Base-by-base conservation (phyloP, 2,329 filamentous ascomycete species). In the Ramichloridium luteum region DNA sequence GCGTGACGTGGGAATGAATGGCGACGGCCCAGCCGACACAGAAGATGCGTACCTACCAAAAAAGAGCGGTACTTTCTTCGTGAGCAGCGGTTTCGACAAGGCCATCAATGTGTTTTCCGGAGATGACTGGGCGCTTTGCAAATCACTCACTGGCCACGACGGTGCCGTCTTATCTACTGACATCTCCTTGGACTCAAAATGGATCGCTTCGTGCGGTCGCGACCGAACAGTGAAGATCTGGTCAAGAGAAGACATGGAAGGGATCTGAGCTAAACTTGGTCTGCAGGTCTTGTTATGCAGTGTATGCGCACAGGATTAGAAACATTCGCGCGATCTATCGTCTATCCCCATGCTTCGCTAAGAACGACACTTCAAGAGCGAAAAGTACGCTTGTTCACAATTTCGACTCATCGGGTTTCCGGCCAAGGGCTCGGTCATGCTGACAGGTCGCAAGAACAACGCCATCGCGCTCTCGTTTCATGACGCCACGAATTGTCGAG, bases 171-270 rank as follows among this genome's bases (percentile, higher is more conserved):
- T 92, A 31, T 92, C 84, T 45, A 80, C 84, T 9, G 90, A 98
- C 60, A 74, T 93, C 32, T 92, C 80, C 50, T 68, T 69, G 41
- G 83, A 96, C 57, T 81, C 77, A 6, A 79, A 69, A 51, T 98
- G 85, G 83, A 93, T 98, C 56, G 81, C 88, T 14, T 94, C 85
- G 54, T 85, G 84, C 44, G 86, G 90, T 3, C 83, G 93, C 53
- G 90, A 98, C 58, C 72, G 86, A 32, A 96, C 88, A 2, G 82
- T 96, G 30, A 98, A 98, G 64, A 65, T 98, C 2, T 98, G 90
- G 90, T 83, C 83, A 4, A 73, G 85, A 42, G 88, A 93, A 43
- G 81, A 84, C 51, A 70, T 70, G 35, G 66, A 77, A 39, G 51
- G 52, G 6, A 46, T 55, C 25, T 56, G 35, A 50, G 12, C 3